phyloP scores from a whole-genome alignment of 208 protist genomes.

The Acanthamoeba triangularis region DNA sequence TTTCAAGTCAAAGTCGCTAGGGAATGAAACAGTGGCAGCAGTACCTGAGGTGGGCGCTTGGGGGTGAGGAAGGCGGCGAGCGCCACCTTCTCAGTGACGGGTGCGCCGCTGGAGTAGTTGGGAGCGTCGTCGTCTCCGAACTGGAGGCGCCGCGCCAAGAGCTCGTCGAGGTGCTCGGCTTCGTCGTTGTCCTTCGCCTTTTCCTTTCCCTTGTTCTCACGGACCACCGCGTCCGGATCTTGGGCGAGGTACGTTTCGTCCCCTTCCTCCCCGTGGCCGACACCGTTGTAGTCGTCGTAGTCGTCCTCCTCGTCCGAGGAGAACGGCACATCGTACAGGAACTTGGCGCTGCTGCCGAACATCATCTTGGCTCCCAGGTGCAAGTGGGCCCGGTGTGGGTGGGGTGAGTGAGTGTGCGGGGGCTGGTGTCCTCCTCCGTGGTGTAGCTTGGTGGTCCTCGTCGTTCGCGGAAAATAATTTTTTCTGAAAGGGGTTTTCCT shows the following conservation, averaged over 20 bases:
- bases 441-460: too few species aligned
- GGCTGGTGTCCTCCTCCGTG: too few species aligned
- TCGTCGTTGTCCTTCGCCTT: background rate
- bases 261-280: background rate
- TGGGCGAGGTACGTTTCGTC: background rate
- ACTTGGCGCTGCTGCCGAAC: slow-evolving; percentile 27
- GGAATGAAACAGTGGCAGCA: too few species aligned
- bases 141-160: background rate
- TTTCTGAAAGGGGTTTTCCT: too few species aligned
- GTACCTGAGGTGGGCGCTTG: background rate
- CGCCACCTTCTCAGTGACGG: background rate
- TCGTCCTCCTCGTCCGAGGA: slow-evolving; percentile 9
- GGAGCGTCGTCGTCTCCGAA: background rate
- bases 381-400: background rate
- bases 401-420: background rate
- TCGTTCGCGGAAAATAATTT: too few species aligned
- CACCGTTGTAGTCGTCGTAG: background rate
- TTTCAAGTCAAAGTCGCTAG: background rate
- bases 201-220: background rate
- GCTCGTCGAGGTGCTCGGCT: background rate
- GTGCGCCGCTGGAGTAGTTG: background rate
- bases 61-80: background rate
- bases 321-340: slow-evolving; percentile 13
- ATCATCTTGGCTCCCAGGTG: background rate
- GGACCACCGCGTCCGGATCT: background rate